Evolutionary conservation across 768 basidiomycete species (phyloP), one percentile per base, ranked within the genome.

Genomic region (Neoboletus magnificus): DNA sequence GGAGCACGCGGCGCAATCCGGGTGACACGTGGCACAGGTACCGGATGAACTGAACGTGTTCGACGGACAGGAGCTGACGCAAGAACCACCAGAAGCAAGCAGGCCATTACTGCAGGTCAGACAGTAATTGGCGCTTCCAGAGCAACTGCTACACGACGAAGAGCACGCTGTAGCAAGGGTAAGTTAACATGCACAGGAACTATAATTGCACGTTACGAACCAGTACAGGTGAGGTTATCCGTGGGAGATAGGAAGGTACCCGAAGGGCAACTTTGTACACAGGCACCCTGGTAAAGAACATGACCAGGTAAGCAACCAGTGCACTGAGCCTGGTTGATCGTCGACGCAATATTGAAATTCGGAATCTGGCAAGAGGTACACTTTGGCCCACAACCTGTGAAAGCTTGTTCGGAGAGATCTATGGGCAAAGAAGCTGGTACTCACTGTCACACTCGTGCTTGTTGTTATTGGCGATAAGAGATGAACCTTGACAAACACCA

Each of bases 381-480:
- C 68, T 88, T 88, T 2, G 87, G 76, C 9, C 91, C 91, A 67
- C 93, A 93, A 52, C 81, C 91, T 93, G 60, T 7, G 36, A 42
- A 29, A 41, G n/a, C 37, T 0, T 6, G 35, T 22, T 54, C 40
- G 54, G 39, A 36, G 20, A 56, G 23, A 50, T 52, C n/a, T 16
- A 18, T 48, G 22, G 18, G 16, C 11, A 20, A 45, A n/a, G 40
- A 46, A 40, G 36, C 7, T 44, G 48, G 35, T 27, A 50, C 37
- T 70, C 64, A 92, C 91, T 81, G 64, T 94, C 90, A 65, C 93
- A 95, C 62, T 85, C 82, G n/a, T 80, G 74, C 73, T 93, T 94
- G 66, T 80, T 79, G 62, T 91, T 91, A 61, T 96, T 88, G 22
- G 84, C 91, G 35, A 94, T 81, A 58, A 89, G 74, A 44, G 76